Evolutionary conservation across 768 basidiomycete species (phyloP).

Genomic region (Postia placenta): DNA sequence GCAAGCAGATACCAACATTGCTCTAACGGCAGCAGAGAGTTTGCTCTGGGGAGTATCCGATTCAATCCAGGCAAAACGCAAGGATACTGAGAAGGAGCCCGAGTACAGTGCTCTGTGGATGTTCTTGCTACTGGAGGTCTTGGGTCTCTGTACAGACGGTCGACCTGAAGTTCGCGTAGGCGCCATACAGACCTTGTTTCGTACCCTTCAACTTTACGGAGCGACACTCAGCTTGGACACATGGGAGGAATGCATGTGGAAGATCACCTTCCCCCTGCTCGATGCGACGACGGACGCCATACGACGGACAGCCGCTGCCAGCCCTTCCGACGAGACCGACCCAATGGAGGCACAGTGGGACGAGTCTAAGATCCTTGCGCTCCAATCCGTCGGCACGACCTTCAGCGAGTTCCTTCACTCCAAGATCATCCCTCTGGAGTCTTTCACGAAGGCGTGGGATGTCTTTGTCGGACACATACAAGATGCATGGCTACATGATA

Average conservation of each 20-base stretch:
- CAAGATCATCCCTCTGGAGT: slow-evolving; percentile 67
- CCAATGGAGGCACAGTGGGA: slow-evolving; percentile 52
- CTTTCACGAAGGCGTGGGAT: slow-evolving; percentile 69
- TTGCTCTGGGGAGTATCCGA: slow-evolving; percentile 96
- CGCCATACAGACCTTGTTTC: slow-evolving; percentile 92
- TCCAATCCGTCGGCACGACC: slow-evolving; percentile 79
- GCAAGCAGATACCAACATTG: slow-evolving; percentile 94
- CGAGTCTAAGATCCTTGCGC: slow-evolving; percentile 81
- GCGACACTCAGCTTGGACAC: slow-evolving; percentile 73
- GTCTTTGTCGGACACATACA: slow-evolving; percentile 70
- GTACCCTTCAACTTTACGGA: slow-evolving; percentile 91
- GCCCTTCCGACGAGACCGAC: slow-evolving; percentile 4
- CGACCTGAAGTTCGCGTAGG: slow-evolving; percentile 88
- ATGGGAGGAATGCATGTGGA: slow-evolving; percentile 92
- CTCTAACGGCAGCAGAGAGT: slow-evolving; percentile 88
- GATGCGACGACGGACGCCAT: slow-evolving; percentile 60
- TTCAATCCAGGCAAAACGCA: slow-evolving; percentile 82
- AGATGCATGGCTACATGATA: slow-evolving; percentile 60
- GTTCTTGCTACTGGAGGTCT: slow-evolving; percentile 78
- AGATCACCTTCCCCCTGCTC: slow-evolving; percentile 82
- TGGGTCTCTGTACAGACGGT: slow-evolving; percentile 74
- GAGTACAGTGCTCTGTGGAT: slow-evolving; percentile 92
- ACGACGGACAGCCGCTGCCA: slow-evolving; percentile 26
- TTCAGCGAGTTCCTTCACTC: slow-evolving; percentile 72
- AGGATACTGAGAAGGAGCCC: slow-evolving; percentile 51